Conservation (phyloP, 2,329 filamentous ascomycete species). For the Setomelanomma holmii region DNA sequence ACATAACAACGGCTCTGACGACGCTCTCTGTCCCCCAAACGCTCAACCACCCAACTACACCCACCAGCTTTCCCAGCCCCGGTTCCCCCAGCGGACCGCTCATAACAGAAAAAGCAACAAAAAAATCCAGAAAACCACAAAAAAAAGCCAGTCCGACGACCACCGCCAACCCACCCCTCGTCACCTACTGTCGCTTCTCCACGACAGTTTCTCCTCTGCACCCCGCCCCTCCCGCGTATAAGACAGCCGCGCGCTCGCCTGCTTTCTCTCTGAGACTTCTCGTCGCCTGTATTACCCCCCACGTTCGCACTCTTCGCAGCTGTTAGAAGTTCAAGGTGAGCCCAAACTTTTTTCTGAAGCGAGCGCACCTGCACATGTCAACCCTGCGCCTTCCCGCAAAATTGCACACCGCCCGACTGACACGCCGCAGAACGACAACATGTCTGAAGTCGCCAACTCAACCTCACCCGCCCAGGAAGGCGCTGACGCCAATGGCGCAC, state of each 20-base stretch:
- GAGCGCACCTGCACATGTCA: slow-evolving; percentile 38
- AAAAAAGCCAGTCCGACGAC: slow-evolving; percentile 44
- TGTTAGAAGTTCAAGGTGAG: slow-evolving; percentile 35
- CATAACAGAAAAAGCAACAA: slow-evolving; percentile 50
- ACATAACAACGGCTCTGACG: slow-evolving; percentile 27
- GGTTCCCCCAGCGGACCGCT: slow-evolving; percentile 41
- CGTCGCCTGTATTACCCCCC: slow-evolving; percentile 23
- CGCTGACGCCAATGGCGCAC: slow-evolving; percentile 69
- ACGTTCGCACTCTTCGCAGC: slow-evolving; percentile 25
- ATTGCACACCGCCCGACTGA: slow-evolving; percentile 33
- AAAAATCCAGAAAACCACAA: slow-evolving; percentile 50
- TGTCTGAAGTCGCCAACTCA: slow-evolving; percentile 56
- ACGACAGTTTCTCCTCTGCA: slow-evolving; percentile 32
- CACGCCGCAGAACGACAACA: slow-evolving; percentile 35
- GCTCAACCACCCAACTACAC: slow-evolving; percentile 32
- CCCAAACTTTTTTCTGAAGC: slow-evolving; percentile 38
- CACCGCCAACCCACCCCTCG: slow-evolving; percentile 33
- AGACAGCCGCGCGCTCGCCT: slow-evolving; percentile 28
- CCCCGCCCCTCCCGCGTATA: slow-evolving; percentile 27
- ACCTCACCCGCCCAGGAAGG: slow-evolving; percentile 69
- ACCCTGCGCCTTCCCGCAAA: slow-evolving; percentile 40
- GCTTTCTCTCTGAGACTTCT: slow-evolving; percentile 26
- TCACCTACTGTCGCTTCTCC: slow-evolving; percentile 36
- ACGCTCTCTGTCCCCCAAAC: slow-evolving; percentile 26
- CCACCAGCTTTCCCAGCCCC: slow-evolving; percentile 32